Evolutionary conservation across 2,329 filamentous ascomycete genomes (phyloP), one percentile per base, ranked within the genome.

Genomic region (Tolypocladium sp.): DNA sequence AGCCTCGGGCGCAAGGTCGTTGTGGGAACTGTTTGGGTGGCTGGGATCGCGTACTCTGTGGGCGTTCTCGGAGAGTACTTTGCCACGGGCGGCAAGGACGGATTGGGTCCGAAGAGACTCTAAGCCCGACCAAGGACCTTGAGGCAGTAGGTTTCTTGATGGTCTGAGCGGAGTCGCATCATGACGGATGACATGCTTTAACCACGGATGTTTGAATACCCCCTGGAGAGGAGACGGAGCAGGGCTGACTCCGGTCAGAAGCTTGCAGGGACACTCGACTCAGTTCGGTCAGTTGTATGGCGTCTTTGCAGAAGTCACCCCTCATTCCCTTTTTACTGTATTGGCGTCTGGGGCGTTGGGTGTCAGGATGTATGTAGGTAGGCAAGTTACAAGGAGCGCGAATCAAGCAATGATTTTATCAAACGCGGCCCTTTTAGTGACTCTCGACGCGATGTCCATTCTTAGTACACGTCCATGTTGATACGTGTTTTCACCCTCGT

Each of bases 41-140:
- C 77, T 1, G 83, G 79, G 1, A 71, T 81, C 2, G 79, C 80
- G 1, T 89, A 88, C 65, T 79, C 78, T 1, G 71, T 83, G 25
- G 84, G 85, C 10, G 78, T 85, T 17, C 73, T 84, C n/a, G 75
- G 75, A 1, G 85, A 88, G 64, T 83, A 81, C 58, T 79, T 85
- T 59, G 76, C 73, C 51, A 82, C 76, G 0, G 78, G 79, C 0
- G 79, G 78, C 4, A 37, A 63, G 10, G 76, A 79, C 60, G 77
- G 77, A 2, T 68, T 65, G 57, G 79, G 73, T 1, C 70, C 73
- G 0, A 70, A 63, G 49, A 69, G 73, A 8, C 65, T 73, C 33
- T 74, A 59, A 67, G 51, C 9, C 12, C 12, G 37, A n/a, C 3
- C 0, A 9, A 3, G 8, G 3, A 17, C 1, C 20, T 10, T 8